Base-by-base conservation (phyloP, 2,329 filamentous ascomycete species). In the Atkinsonella texensis region DNA sequence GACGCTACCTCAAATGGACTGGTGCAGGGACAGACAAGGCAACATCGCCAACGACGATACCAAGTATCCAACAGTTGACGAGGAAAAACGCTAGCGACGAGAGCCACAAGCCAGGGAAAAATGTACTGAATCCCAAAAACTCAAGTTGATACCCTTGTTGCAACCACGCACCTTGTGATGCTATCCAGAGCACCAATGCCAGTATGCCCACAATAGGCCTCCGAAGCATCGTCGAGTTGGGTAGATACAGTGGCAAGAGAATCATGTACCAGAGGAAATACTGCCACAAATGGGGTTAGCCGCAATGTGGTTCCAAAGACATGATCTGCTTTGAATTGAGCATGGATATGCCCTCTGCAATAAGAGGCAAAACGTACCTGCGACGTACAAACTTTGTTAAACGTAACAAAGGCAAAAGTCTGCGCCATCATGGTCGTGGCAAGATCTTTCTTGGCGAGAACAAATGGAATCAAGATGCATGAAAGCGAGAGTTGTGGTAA, bases 261-360 rank as follows among this genome's bases (percentile, higher is more conserved):
- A 96, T 81, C 68, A 96, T 83, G 68, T 98, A 97, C 93, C 93
- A 98, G 48, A 98, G 79, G 67, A 98, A 98, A 67, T 98, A 98
- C 89, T 95, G 11, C 32, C 8, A 4, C 8, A 28, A 18, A 48
- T 28, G 28, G 5, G 28, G 46, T 20, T 15, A 41, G 46, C 28
- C 38, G 5, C 7, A 28, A 7, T 28, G 28, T 8, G 28, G 28
- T 6, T 28, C 7, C 7, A 28, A 6, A 6, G 28, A 8, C 28
- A 28, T 28, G 28, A 28, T 28, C 28, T 28, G 7, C 28, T 28
- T 4, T 28, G 28, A 28, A 28, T 28, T 28, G 28, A 28, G 28
- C 28, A 28, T 28, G 28, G 7, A 28, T 28, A 28, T 28, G 28
- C 7, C 28, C 28, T 28, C 28, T 28, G 28, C 28, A 8, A 28